Conservation (phyloP, 2,329 filamentous ascomycete species). For the Fusarium nematophilum region DNA sequence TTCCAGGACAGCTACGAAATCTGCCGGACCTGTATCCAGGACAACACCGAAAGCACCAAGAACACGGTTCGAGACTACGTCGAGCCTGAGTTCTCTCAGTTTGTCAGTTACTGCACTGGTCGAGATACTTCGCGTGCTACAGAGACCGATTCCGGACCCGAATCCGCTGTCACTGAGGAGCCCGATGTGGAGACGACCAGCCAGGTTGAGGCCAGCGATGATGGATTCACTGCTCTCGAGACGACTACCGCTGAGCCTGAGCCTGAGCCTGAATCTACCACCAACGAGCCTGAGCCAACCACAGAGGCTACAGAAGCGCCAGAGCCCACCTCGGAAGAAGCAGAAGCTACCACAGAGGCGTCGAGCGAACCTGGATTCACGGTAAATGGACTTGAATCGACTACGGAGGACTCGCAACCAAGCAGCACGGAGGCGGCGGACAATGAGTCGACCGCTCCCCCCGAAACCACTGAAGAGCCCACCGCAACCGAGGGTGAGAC, state of each 20-base stretch:
- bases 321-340: constrained; percentile 11
- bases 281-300: not conserved
- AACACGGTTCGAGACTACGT: constrained; percentile 50
- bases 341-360: not conserved
- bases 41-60: constrained; percentile 41
- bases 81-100: constrained; percentile 55
- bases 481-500: constrained; percentile 19
- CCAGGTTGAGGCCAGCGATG: constrained; percentile 40
- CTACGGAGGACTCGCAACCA: constrained; percentile 18
- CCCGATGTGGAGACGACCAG: constrained; percentile 39
- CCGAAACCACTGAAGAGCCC: constrained; percentile 4
- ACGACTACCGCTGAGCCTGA: constrained; percentile 4
- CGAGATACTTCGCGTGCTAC: constrained; percentile 31
- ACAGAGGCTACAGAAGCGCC: constrained; percentile 3
- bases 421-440: constrained; percentile 13
- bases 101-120: constrained; percentile 57
- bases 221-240: constrained; percentile 34
- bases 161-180: constrained; percentile 40
- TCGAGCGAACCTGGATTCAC: not conserved
- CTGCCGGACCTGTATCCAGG: constrained; percentile 58
- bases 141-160: constrained; percentile 21
- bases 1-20: constrained; percentile 52
- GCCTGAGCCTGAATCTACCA: constrained; percentile 13
- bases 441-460: not conserved
- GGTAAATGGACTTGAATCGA: not conserved